Percentiles rank a stretch among this genome's conserved stretches.
Conservation (phyloP, 2,329 filamentous ascomycete genomes). For the Talaromyces sp. region DNA sequence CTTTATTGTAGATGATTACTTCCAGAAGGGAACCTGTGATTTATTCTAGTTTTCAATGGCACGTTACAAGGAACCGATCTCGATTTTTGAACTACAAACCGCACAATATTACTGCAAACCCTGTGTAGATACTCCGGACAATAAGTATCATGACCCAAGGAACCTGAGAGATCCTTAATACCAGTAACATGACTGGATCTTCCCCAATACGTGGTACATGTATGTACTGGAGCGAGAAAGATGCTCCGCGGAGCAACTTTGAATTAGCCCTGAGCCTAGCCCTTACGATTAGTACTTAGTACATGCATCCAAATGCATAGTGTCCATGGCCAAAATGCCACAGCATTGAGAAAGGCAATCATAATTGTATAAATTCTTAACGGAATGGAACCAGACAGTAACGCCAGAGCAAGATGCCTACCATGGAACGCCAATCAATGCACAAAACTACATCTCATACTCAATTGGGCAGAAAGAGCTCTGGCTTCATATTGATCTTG, state of each 20-base stretch:
- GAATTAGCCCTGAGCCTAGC: neutral
- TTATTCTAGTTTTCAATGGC: neutral
- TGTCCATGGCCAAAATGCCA: neutral
- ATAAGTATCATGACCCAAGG: too few relatives aligned
- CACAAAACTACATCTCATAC: neutral
- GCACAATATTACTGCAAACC: neutral
- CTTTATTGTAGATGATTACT: neutral
- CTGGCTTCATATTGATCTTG: slow-evolving; percentile 94
- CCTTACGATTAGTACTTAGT: too few relatives aligned
- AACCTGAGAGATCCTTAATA: too few relatives aligned
- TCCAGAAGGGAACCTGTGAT: neutral
- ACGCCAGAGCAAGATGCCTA: slow-evolving; percentile 4
- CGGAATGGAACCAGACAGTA: neutral
- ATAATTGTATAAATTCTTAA: neutral
- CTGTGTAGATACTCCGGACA: too few relatives aligned
- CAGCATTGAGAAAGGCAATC: neutral
- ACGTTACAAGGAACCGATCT: neutral
- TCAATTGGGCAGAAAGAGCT: slow-evolving; percentile 60
- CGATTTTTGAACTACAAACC: too few relatives aligned
- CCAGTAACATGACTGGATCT: too few relatives aligned
- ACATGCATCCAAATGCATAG: neutral
- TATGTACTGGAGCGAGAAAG: neutral
- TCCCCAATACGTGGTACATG: too few relatives aligned
- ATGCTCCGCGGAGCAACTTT: neutral
- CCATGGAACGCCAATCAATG: slow-evolving; percentile 10